Percentiles rank a stretch among this genome's conserved stretches.
phyloP scores from a whole-genome alignment of 1,284 basidiomycete species.

The Marasmius oreades region DNA sequence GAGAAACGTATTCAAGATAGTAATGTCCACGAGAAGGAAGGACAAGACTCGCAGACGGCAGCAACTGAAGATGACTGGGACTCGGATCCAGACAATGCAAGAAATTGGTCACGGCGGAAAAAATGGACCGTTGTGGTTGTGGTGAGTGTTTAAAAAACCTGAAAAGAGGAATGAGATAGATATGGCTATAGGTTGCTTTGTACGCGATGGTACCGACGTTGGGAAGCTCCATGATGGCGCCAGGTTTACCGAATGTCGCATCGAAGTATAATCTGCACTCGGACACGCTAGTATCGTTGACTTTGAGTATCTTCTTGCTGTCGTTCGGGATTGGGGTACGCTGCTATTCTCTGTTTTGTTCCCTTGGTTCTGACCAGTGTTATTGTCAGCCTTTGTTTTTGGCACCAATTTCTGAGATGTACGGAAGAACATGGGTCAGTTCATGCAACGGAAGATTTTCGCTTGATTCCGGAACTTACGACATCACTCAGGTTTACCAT shows the following conservation, averaged over 20 bases:
- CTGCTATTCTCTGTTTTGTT: background rate
- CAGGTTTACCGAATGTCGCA: conserved; percentile 51
- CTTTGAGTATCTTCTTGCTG: conserved; percentile 58
- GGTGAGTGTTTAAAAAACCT: background rate
- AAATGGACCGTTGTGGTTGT: conserved; percentile 9
- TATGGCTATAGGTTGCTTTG: conserved; percentile 1
- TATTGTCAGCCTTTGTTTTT: conserved; percentile 40
- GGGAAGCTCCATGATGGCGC: conserved; percentile 65
- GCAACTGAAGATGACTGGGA: conserved; percentile 7
- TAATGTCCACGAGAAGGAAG: background rate
- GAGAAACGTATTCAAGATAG: too few species aligned
- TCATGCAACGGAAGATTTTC: conserved; percentile 11
- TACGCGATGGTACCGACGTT: conserved; percentile 27
- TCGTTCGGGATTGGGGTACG: conserved; percentile 52
- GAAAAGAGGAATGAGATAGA: background rate
- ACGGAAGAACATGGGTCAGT: conserved; percentile 48
- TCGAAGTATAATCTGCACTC: conserved; percentile 45
- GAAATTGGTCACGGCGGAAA: conserved; percentile 7
- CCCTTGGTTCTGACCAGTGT: background rate
- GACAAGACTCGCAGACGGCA: background rate
- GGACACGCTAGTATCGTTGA: conserved; percentile 47
- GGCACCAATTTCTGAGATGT: conserved; percentile 61
- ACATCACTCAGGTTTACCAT: conserved; percentile 43
- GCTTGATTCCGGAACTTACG: background rate
- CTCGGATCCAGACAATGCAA: conserved; percentile 2